Conservation (phyloP, 1,139 yeast genomes). For the Taphrina confusa region DNA sequence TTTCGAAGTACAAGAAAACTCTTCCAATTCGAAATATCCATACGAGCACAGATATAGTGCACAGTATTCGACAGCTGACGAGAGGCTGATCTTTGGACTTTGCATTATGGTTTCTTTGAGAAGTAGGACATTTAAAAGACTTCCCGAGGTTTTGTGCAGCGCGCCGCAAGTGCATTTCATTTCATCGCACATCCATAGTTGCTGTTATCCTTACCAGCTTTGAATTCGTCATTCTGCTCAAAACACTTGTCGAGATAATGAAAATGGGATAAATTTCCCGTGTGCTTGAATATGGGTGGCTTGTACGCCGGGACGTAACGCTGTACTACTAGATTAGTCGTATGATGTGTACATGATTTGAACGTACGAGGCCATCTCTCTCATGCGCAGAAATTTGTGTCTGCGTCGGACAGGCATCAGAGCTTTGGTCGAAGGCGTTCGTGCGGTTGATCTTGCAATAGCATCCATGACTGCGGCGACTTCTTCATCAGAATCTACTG, state of each 20-base stretch:
- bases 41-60: no score
- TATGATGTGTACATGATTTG: not conserved
- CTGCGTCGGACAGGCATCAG: constrained; percentile 70
- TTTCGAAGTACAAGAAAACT: no score
- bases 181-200: no score
- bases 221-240: no score
- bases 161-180: no score
- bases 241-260: constrained; percentile 2
- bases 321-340: not conserved
- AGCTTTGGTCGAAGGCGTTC: constrained; percentile 49
- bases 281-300: constrained; percentile 25
- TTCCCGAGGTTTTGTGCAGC: no score
- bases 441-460: constrained; percentile 55
- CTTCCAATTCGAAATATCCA: no score
- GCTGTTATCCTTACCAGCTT: no score
- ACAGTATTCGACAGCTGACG: no score
- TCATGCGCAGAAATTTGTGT: constrained; percentile 72
- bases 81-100: no score
- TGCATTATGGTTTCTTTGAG: no score
- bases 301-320: constrained; percentile 21
- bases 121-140: no score
- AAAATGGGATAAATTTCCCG: constrained; percentile 21
- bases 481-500: constrained; percentile 77
- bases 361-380: constrained; percentile 49
- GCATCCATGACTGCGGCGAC: constrained; percentile 91